Conservation (phyloP, 2,329 filamentous ascomycete genomes). For the Geosmithia putterillii region DNA sequence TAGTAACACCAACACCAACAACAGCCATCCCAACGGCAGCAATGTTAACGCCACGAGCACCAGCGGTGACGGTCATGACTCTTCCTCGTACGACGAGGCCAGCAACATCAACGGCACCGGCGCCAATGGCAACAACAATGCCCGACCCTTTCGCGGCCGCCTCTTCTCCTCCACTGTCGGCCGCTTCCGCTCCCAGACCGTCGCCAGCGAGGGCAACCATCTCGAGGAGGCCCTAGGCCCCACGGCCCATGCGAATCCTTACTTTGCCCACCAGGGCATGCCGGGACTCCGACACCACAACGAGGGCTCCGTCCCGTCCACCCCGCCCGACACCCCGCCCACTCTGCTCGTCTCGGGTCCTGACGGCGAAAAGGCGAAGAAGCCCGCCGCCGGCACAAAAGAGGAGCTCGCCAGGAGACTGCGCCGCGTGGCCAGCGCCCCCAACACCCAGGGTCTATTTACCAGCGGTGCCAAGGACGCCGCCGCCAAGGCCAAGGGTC, state of each 20-base stretch:
- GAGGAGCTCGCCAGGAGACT: conserved; percentile 90
- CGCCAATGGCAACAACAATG: conserved; percentile 16
- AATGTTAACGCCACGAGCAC: not conserved
- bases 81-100: conserved; percentile 4
- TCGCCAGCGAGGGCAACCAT: conserved; percentile 83
- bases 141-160: conserved; percentile 59
- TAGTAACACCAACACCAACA: conserved; percentile 17
- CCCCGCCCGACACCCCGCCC: conserved; percentile 79
- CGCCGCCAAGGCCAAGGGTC: conserved; percentile 3
- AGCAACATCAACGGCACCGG: conserved; percentile 50
- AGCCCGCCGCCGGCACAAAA: conserved; percentile 68
- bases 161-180: conserved; percentile 80
- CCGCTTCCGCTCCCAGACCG: conserved; percentile 79
- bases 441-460: conserved; percentile 92
- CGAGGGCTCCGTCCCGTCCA: conserved; percentile 82
- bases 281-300: conserved; percentile 91
- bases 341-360: conserved; percentile 56
- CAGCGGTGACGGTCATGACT: conserved; percentile 1
- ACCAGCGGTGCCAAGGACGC: conserved; percentile 24
- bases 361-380: conserved; percentile 44
- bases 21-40: not conserved
- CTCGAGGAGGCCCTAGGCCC: conserved; percentile 84
- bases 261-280: conserved; percentile 92
- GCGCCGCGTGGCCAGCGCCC: conserved; percentile 86
- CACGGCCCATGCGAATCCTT: conserved; percentile 89